A percentile compares a stretch with the other conserved stretches of the same genome.
Conservation (phyloP, 495 filamentous ascomycete species). For the Aspergillus mulundensis region DNA sequence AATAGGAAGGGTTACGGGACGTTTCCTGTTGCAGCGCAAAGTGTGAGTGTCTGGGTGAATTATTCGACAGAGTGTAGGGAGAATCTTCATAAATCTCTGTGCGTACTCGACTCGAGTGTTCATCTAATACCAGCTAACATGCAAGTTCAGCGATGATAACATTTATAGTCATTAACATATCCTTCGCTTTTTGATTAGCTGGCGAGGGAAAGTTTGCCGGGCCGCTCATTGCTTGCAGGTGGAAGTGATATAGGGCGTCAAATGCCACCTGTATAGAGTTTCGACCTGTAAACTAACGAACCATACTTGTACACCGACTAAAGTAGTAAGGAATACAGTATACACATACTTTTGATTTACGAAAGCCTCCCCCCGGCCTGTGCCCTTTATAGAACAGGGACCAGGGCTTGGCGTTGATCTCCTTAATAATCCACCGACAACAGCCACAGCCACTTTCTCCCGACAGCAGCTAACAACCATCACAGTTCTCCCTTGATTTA, state of each 20-base stretch:
- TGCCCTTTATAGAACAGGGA: background rate
- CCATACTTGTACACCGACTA: background rate
- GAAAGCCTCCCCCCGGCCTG: too few relatives aligned
- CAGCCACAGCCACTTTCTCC: slow-evolving; percentile 1
- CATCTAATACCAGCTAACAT: background rate
- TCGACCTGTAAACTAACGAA: background rate
- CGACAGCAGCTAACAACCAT: background rate
- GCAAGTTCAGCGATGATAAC: background rate
- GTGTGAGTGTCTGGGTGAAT: slow-evolving; percentile 60
- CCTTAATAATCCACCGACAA: slow-evolving; percentile 2
- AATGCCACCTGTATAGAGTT: background rate
- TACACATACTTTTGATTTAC: too few relatives aligned
- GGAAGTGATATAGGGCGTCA: background rate
- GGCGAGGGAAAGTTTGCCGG: background rate
- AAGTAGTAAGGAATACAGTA: background rate
- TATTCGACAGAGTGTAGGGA: slow-evolving; percentile 50
- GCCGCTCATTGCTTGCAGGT: background rate
- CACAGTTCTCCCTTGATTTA: background rate
- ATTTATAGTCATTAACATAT: slow-evolving; percentile 1
- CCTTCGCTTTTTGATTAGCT: background rate
- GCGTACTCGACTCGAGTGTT: background rate
- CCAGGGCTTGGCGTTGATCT: background rate
- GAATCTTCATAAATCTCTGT: slow-evolving; percentile 34
- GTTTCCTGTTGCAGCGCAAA: slow-evolving; percentile 51
- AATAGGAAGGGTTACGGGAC: slow-evolving; percentile 50